These are phyloP conservation scores for Candida odintsovae DNA, from an alignment of 805 yeast species.

Conservation along the genomic window DNA sequence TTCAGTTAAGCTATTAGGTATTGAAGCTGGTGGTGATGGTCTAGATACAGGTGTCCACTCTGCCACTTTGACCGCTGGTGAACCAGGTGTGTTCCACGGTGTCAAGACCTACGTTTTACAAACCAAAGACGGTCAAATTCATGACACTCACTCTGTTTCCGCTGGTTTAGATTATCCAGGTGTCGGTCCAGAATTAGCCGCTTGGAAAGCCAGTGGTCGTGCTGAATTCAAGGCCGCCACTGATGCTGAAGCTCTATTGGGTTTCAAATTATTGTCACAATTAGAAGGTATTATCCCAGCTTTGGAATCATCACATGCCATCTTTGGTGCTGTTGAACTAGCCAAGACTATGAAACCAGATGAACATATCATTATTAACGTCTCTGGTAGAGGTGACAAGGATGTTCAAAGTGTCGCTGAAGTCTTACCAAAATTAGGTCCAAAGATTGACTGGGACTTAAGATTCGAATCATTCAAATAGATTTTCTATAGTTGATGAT, in stretches of 20 bases:
- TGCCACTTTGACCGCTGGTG: constrained; percentile 92
- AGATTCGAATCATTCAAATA: constrained; percentile 55
- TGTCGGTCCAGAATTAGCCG: constrained; percentile 96
- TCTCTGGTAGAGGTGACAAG: constrained; percentile 98
- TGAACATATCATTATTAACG: constrained; percentile 77
- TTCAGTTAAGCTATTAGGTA: constrained; percentile 79
- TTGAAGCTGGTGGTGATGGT: constrained; percentile 99
- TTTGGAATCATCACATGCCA: constrained; percentile 94
- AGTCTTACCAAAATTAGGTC: constrained; percentile 83
- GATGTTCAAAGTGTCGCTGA: constrained; percentile 98
- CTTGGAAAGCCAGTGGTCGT: constrained; percentile 92
- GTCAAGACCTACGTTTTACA: constrained; percentile 92
- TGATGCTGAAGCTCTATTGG: constrained; percentile 90
- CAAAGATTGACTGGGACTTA: constrained; percentile 91
- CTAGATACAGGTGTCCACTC: constrained; percentile 83
- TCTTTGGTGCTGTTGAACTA: constrained; percentile 81
- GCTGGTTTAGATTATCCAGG: constrained; percentile 99
- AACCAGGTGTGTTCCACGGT: constrained; percentile 98
- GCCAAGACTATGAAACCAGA: constrained; percentile 81
- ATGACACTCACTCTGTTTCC: constrained; percentile 95
- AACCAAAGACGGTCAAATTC: constrained; percentile 90
- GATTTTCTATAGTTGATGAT: not conserved
- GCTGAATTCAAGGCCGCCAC: constrained; percentile 89
- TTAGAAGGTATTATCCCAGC: constrained; percentile 99
- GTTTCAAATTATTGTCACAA: constrained; percentile 84